Evolutionary conservation across 2,329 filamentous ascomycete species (phyloP).

Genomic region (Westerdykella ornata): DNA sequence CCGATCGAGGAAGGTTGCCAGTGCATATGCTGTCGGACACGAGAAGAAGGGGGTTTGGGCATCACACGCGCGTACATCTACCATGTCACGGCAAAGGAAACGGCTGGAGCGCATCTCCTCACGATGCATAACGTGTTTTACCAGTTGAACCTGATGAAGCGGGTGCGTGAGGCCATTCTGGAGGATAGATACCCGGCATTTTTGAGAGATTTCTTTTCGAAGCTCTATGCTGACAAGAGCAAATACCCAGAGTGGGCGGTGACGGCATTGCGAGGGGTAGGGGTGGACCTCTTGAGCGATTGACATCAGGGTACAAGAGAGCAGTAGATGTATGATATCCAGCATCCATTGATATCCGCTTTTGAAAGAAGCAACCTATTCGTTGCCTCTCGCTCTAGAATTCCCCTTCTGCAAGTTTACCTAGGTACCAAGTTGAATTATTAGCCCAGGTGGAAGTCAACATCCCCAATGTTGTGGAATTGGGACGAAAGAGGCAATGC

Average conservation of each 20-base stretch:
- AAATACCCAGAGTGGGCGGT: slow-evolving; percentile 81
- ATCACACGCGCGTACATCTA: slow-evolving; percentile 86
- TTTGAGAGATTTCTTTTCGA: slow-evolving; percentile 68
- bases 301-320: slow-evolving; percentile 1
- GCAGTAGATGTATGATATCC: too few species aligned
- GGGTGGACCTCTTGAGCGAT: slow-evolving; percentile 46
- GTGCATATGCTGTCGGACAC: slow-evolving; percentile 68
- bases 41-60: slow-evolving; percentile 63
- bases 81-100: slow-evolving; percentile 90
- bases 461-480: too few species aligned
- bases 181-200: slow-evolving; percentile 75
- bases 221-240: slow-evolving; percentile 59
- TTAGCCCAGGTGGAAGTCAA: too few species aligned
- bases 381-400: too few species aligned
- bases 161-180: slow-evolving; percentile 68
- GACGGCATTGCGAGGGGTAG: slow-evolving; percentile 68
- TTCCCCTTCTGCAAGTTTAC: too few species aligned
- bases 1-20: slow-evolving; percentile 77
- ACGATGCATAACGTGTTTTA: slow-evolving; percentile 97
- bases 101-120: slow-evolving; percentile 75
- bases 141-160: slow-evolving; percentile 74
- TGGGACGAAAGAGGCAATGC: too few species aligned
- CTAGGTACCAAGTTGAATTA: too few species aligned
- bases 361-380: too few species aligned
- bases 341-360: too few species aligned